Evolutionary conservation across 1,139 yeast species (phyloP).

Genomic region (Scheffersomyces stambukii): DNA sequence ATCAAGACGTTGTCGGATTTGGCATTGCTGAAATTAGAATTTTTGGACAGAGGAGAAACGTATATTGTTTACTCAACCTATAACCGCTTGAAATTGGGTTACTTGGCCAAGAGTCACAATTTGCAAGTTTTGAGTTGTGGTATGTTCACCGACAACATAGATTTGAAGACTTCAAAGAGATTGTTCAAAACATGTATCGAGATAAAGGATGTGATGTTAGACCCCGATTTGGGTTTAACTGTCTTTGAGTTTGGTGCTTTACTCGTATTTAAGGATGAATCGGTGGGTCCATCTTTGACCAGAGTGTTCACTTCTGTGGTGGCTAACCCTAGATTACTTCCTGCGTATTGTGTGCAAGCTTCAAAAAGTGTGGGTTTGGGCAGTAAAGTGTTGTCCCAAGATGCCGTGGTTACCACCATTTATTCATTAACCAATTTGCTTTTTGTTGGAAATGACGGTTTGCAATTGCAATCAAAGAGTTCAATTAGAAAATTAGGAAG

Average conservation of each 20-base stretch:
- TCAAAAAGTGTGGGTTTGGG: conserved; percentile 43
- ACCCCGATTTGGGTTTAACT: conserved; percentile 42
- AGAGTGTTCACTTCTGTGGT: conserved; percentile 48
- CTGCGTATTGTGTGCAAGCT: conserved; percentile 29
- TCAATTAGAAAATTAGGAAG: conserved; percentile 18
- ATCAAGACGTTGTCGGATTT: conserved; percentile 28
- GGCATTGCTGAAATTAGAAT: conserved; percentile 38
- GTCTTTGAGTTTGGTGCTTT: conserved; percentile 54
- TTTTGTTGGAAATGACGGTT: conserved; percentile 48
- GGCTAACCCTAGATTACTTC: conserved; percentile 36
- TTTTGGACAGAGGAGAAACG: conserved; percentile 43
- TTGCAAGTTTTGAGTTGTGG: conserved; percentile 44
- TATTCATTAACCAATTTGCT: conserved; percentile 79
- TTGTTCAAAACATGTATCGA: conserved; percentile 37
- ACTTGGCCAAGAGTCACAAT: conserved; percentile 35
- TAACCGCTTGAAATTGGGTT: conserved; percentile 36
- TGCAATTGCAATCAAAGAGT: conserved; percentile 18
- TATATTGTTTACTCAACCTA: conserved; percentile 42
- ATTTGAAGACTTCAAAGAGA: conserved; percentile 26
- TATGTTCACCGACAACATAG: conserved; percentile 36
- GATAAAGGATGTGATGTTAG: conserved; percentile 41
- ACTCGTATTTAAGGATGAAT: conserved; percentile 43
- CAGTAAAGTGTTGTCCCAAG: conserved; percentile 57
- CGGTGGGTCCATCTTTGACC: conserved; percentile 44
- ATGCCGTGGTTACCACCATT: conserved; percentile 79